A percentile compares a stretch with the other conserved stretches of the same genome.
These are phyloP conservation scores for Acanthamoeba sp. DNA, from an alignment of 208 protist species.

Conservation along the genomic window DNA sequence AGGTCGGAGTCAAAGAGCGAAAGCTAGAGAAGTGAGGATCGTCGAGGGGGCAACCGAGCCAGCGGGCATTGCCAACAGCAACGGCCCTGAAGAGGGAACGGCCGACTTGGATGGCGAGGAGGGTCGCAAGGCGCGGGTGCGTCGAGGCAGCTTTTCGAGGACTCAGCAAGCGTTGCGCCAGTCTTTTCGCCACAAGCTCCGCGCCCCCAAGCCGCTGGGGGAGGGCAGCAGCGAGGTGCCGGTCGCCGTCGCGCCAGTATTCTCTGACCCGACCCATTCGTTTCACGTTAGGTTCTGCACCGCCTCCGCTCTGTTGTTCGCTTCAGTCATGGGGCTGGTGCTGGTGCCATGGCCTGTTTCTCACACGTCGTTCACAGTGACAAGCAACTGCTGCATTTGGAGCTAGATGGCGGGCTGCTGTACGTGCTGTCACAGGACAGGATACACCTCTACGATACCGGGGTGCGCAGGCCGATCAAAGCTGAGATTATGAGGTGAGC, in stretches of 20 bases:
- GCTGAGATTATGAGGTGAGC: too few species aligned
- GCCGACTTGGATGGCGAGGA: not conserved
- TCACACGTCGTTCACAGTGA: not conserved
- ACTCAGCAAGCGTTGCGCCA: not conserved
- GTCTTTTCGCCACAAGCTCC: not conserved
- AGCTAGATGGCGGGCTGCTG: not conserved
- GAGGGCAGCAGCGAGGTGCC: not conserved
- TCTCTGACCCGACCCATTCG: not conserved
- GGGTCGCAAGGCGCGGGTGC: not conserved
- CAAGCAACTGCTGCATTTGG: conserved; percentile 23
- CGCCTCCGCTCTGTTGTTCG: not conserved
- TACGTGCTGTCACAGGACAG: conserved; percentile 15
- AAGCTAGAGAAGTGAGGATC: not conserved
- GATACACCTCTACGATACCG: conserved; percentile 16
- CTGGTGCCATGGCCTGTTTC: not conserved
- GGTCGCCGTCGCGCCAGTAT: not conserved
- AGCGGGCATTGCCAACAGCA: not conserved
- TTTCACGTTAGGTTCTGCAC: not conserved
- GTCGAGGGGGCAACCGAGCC: not conserved
- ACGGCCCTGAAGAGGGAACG: not conserved
- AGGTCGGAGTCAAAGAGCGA: not conserved
- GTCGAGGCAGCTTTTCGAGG: not conserved
- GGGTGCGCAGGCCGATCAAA: not conserved
- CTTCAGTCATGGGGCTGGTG: too few species aligned
- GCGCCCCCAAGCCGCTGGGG: not conserved